These are phyloP conservation scores for Candida yuanshanica DNA, from an alignment of 805 yeast species.

Conservation along the genomic window DNA sequence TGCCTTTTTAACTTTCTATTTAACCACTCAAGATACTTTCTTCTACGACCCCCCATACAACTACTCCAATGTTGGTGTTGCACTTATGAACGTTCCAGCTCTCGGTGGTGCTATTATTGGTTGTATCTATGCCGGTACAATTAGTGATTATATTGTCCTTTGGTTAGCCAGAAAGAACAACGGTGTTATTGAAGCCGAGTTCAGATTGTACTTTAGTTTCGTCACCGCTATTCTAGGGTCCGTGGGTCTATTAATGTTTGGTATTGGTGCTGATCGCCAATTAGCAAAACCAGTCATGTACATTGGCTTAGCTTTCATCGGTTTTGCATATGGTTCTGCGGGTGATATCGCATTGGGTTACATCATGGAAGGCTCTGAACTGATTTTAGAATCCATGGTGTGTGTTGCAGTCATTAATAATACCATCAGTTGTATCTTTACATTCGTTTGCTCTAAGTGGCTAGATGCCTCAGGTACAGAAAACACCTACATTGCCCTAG, in stretches of 20 bases:
- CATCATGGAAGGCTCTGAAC: conserved; percentile 65
- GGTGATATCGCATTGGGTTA: conserved; percentile 69
- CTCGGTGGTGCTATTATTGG: conserved; percentile 62
- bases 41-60: conserved; percentile 64
- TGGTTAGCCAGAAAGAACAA: conserved; percentile 56
- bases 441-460: conserved; percentile 61
- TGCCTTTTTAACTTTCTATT: conserved; percentile 66
- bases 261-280: conserved; percentile 54
- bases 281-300: conserved; percentile 51
- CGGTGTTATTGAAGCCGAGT: conserved; percentile 63
- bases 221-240: conserved; percentile 56
- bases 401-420: conserved; percentile 63
- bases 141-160: conserved; percentile 55
- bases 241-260: conserved; percentile 57
- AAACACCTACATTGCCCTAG: conserved; percentile 55
- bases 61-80: conserved; percentile 61
- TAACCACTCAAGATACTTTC: conserved; percentile 65
- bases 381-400: conserved; percentile 67
- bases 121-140: conserved; percentile 56
- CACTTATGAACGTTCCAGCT: conserved; percentile 70
- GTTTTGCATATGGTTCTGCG: conserved; percentile 65
- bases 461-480: conserved; percentile 50
- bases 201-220: conserved; percentile 50
- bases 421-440: conserved; percentile 58
- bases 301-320: conserved; percentile 58